Evolutionary conservation across 1,284 basidiomycete species (phyloP).

Genomic region (Cryptococcus sp.): DNA sequence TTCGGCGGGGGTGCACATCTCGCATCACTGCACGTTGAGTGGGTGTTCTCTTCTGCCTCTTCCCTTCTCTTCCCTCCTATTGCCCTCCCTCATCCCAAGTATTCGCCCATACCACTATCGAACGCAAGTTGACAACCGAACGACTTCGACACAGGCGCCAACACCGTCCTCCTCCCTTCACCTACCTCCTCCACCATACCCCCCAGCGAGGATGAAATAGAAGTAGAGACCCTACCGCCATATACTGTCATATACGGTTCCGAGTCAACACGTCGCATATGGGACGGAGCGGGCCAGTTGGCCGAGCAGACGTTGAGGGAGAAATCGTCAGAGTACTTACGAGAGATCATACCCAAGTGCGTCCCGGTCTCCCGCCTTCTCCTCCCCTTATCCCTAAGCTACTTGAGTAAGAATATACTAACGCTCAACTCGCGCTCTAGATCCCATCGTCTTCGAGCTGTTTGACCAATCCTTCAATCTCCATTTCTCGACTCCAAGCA

Average conservation of each 20-base stretch:
- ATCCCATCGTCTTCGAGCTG: no score
- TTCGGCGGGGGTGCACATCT: constrained; percentile 73
- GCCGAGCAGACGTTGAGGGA: constrained; percentile 79
- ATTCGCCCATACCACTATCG: no score
- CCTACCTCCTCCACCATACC: background rate
- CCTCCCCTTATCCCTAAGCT: no score
- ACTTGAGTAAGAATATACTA: no score
- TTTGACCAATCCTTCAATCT: no score
- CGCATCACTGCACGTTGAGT: constrained; percentile 71
- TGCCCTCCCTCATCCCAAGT: no score
- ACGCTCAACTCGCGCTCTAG: no score
- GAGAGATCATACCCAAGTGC: constrained; percentile 83
- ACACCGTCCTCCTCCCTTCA: constrained; percentile 55
- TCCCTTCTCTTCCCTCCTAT: no score
- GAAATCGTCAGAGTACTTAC: constrained; percentile 86
- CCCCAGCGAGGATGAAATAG: background rate
- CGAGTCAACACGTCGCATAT: constrained; percentile 67
- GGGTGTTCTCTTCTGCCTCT: no score
- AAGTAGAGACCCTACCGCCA: constrained; percentile 72
- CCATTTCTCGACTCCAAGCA: no score
- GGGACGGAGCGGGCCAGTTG: constrained; percentile 80
- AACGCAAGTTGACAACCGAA: background rate
- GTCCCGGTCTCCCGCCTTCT: no score
- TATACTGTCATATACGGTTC: constrained; percentile 83
- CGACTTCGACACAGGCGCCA: background rate